Conservation (phyloP, 2,329 filamentous ascomycete species). For the Penicillium aurantiogriseum region DNA sequence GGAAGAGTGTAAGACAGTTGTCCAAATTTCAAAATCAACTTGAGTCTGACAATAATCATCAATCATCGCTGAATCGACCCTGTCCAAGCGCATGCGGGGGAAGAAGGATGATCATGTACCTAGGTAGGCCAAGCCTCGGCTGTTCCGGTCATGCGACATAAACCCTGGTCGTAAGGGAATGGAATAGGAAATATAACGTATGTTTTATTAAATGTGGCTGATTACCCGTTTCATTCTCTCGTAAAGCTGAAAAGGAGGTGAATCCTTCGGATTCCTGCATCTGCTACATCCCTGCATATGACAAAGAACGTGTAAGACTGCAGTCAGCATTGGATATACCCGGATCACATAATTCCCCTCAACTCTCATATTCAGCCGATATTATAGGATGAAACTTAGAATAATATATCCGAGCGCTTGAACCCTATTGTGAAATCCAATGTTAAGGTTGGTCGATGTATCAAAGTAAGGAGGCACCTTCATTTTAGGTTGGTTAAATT, state of each 20-base stretch:
- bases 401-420: neutral
- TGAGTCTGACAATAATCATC: neutral
- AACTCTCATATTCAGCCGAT: neutral
- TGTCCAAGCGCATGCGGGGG: neutral
- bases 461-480: neutral
- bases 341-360: neutral
- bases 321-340: neutral
- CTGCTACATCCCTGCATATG: neutral
- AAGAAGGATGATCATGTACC: neutral
- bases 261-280: neutral
- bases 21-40: neutral
- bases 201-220: neutral
- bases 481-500: neutral
- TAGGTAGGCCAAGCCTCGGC: neutral
- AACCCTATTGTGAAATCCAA: neutral
- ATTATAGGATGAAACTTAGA: neutral
- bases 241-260: neutral
- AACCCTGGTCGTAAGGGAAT: neutral
- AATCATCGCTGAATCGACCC: neutral
- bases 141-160: neutral
- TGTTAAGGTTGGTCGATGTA: neutral
- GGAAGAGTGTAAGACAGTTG: neutral
- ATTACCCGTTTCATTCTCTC: neutral
- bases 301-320: neutral
- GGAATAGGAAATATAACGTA: neutral